Evolutionary conservation across 1,139 yeast species (phyloP).

Genomic region (Protomyces arabidopsidicola): DNA sequence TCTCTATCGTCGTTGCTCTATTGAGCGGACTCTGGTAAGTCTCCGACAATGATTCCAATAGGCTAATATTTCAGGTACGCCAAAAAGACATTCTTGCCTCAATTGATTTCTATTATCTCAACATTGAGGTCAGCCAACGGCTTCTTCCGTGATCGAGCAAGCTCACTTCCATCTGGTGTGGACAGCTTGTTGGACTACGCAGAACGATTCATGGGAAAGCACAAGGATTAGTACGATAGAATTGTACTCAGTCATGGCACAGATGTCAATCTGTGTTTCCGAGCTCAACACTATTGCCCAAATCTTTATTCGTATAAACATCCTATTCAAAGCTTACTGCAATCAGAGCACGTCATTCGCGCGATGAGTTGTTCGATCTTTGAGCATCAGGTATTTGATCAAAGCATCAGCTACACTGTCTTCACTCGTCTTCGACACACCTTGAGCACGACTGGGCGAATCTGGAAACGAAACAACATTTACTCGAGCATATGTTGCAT

Average conservation of each 20-base stretch:
- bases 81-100: constrained; percentile 15
- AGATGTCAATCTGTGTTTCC: background rate
- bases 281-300: background rate
- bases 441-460: no score
- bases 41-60: background rate
- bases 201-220: constrained; percentile 8
- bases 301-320: background rate
- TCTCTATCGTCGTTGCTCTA: constrained; percentile 4
- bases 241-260: background rate
- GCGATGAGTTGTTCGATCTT: no score
- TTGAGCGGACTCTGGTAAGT: constrained; percentile 12
- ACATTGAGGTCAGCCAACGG: constrained; percentile 10
- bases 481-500: no score
- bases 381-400: constrained; percentile 29
- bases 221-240: background rate
- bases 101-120: constrained; percentile 7
- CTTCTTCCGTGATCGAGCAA: constrained; percentile 19
- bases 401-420: constrained; percentile 25
- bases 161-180: constrained; percentile 4
- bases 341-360: no score
- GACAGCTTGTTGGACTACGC: constrained; percentile 8
- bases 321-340: background rate
- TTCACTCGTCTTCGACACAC: no score
- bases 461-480: no score
- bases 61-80: constrained; percentile 13